These are phyloP conservation scores for Tricholoma sp. DNA, from an alignment of 768 basidiomycete species.

Conservation along the genomic window DNA sequence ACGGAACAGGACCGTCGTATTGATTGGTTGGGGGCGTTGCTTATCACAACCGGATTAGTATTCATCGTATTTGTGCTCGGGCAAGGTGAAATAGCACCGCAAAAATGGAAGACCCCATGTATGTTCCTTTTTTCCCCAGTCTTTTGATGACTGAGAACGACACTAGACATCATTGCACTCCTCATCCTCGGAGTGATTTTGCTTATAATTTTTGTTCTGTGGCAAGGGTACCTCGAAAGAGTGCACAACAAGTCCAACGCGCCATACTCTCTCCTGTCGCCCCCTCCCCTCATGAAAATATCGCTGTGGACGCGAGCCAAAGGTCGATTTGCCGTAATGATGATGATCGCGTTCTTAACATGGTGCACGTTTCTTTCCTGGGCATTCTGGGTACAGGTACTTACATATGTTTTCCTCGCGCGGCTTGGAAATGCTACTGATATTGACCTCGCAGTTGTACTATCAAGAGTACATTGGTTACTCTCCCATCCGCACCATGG, in stretches of 20 bases:
- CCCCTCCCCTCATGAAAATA: constrained; percentile 58
- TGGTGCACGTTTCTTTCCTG: constrained; percentile 53
- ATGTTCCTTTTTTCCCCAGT: constrained; percentile 3
- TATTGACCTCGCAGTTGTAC: constrained; percentile 41
- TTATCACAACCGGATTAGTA: constrained; percentile 59
- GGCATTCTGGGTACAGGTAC: constrained; percentile 31
- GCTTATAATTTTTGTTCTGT: constrained; percentile 48
- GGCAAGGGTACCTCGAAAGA: constrained; percentile 56
- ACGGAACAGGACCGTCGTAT: constrained; percentile 41
- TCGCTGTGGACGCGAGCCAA: constrained; percentile 55
- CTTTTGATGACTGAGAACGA: background rate
- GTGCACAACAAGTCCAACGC: background rate
- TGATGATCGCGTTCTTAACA: constrained; percentile 51
- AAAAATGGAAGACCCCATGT: constrained; percentile 50
- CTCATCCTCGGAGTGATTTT: constrained; percentile 57
- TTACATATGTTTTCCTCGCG: background rate
- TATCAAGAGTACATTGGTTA: constrained; percentile 62
- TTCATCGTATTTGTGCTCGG: constrained; percentile 67
- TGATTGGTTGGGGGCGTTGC: constrained; percentile 69
- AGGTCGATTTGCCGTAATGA: constrained; percentile 54
- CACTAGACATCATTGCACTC: constrained; percentile 57
- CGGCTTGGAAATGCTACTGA: constrained; percentile 24
- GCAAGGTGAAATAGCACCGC: constrained; percentile 50
- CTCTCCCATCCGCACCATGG: constrained; percentile 53
- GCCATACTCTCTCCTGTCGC: constrained; percentile 19